phyloP scores from a whole-genome alignment of 148 eudicot species.

The Arctostaphylos glauca region DNA sequence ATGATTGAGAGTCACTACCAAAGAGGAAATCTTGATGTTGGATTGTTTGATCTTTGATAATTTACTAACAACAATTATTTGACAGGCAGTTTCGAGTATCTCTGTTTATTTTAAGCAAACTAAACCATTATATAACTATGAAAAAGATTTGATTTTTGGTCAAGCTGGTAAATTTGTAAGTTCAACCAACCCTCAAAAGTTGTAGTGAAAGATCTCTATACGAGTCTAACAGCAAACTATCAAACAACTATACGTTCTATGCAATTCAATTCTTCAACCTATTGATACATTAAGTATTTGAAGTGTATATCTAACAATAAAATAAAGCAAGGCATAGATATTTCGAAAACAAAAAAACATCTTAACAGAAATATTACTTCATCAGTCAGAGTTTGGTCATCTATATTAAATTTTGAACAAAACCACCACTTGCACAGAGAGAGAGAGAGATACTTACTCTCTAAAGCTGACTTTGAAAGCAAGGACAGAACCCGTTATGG shows the following conservation, averaged over 20 bases:
- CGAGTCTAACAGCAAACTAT: background rate
- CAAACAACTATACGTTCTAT: background rate
- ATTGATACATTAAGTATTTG: background rate
- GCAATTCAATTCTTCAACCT: background rate
- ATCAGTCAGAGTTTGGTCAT: background rate
- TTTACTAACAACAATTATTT: background rate
- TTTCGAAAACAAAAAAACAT: background rate
- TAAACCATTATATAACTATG: background rate
- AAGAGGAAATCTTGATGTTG: background rate
- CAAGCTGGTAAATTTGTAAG: too few species aligned
- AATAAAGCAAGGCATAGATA: background rate
- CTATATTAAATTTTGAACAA: background rate
- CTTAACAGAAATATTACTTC: background rate
- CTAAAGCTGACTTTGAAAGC: constrained; percentile 96
- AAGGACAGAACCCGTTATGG: constrained; percentile 83
- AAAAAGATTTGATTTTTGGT: too few species aligned
- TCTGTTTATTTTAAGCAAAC: background rate
- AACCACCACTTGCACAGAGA: background rate
- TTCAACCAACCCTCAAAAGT: background rate
- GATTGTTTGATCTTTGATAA: background rate
- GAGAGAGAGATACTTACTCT: constrained; percentile 55
- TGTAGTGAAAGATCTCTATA: background rate
- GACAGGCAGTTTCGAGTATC: background rate
- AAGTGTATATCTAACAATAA: background rate
- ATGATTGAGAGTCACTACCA: background rate